These are phyloP conservation scores for Diplodia scrobiculata DNA, from an alignment of 2,329 filamentous ascomycete species.

Conservation along the genomic window DNA sequence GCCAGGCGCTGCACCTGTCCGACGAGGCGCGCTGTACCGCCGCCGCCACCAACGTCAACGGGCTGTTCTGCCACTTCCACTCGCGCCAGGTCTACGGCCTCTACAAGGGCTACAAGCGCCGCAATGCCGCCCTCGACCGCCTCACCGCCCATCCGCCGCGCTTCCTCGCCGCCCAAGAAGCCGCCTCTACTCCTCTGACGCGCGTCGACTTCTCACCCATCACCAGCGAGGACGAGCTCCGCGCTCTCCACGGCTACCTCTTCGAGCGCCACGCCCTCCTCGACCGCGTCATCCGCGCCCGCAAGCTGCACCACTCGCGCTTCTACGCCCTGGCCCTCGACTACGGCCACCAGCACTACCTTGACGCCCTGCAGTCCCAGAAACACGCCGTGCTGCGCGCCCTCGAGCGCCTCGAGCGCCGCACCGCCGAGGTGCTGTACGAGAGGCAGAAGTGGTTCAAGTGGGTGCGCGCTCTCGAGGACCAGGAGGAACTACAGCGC, in stretches of 20 bases:
- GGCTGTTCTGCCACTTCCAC: slow-evolving; percentile 49
- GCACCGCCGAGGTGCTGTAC: slow-evolving; percentile 50
- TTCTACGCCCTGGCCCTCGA: slow-evolving; percentile 50
- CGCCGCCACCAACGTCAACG: slow-evolving; percentile 47
- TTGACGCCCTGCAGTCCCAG: slow-evolving; percentile 45
- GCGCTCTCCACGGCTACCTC: slow-evolving; percentile 48
- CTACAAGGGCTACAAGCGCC: slow-evolving; percentile 55
- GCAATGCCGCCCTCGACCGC: slow-evolving; percentile 50
- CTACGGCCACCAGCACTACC: slow-evolving; percentile 50
- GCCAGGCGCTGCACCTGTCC: slow-evolving; percentile 41
- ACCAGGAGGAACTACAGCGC: slow-evolving; percentile 50
- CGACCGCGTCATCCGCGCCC: slow-evolving; percentile 48
- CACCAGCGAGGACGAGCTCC: slow-evolving; percentile 44
- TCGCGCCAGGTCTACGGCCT: slow-evolving; percentile 44
- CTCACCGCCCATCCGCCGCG: slow-evolving; percentile 42
- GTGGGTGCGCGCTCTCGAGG: slow-evolving; percentile 52
- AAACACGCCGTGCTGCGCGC: slow-evolving; percentile 45
- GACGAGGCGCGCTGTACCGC: slow-evolving; percentile 43
- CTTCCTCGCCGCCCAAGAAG: slow-evolving; percentile 41
- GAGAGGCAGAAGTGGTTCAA: slow-evolving; percentile 53
- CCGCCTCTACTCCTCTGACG: slow-evolving; percentile 41
- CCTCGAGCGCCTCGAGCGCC: slow-evolving; percentile 49
- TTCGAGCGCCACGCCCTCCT: slow-evolving; percentile 45
- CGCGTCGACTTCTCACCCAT: slow-evolving; percentile 48
- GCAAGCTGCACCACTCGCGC: slow-evolving; percentile 48